phyloP scores from a whole-genome alignment of 1,284 basidiomycete species.

The Puccinia triticina region DNA sequence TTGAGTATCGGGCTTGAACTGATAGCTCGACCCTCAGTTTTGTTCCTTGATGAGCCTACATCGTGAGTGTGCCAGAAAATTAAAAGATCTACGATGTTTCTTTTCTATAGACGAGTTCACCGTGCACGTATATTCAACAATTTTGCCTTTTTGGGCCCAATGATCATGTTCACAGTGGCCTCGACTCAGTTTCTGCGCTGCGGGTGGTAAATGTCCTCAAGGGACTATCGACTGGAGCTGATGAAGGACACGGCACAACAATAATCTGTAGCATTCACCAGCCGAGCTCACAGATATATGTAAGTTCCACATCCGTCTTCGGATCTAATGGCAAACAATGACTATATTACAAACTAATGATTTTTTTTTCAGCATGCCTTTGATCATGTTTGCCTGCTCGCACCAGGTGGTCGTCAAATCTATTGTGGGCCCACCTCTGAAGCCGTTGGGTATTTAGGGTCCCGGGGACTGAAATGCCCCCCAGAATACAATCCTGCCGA shows the following conservation, averaged over 20 bases:
- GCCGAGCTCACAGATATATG: conserved; percentile 78
- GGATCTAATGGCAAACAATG: not conserved
- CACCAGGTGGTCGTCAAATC: conserved; percentile 71
- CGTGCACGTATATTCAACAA: conserved; percentile 4
- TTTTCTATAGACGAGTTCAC: not conserved
- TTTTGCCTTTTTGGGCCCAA: not conserved
- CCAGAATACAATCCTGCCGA: conserved; percentile 86
- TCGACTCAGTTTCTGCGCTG: conserved; percentile 83
- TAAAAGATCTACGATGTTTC: not conserved
- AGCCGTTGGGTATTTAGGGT: conserved; percentile 69
- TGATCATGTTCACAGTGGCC: conserved; percentile 62
- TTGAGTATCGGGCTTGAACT: conserved; percentile 71
- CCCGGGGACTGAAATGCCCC: conserved; percentile 64
- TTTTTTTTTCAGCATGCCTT: conserved; percentile 67
- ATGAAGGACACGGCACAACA: conserved; percentile 65
- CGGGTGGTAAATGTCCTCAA: conserved; percentile 76
- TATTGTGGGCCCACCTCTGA: conserved; percentile 76
- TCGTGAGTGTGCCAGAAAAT: conserved; percentile 48
- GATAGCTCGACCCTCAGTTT: conserved; percentile 68
- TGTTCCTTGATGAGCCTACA: conserved; percentile 71
- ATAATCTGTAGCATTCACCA: conserved; percentile 86
- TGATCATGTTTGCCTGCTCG: conserved; percentile 75
- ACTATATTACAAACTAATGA: not conserved
- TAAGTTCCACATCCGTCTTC: not conserved
- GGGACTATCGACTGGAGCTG: conserved; percentile 67